phyloP scores from a whole-genome alignment of 371 early-diverging fungal species.

The Nematocida ausubeli region DNA sequence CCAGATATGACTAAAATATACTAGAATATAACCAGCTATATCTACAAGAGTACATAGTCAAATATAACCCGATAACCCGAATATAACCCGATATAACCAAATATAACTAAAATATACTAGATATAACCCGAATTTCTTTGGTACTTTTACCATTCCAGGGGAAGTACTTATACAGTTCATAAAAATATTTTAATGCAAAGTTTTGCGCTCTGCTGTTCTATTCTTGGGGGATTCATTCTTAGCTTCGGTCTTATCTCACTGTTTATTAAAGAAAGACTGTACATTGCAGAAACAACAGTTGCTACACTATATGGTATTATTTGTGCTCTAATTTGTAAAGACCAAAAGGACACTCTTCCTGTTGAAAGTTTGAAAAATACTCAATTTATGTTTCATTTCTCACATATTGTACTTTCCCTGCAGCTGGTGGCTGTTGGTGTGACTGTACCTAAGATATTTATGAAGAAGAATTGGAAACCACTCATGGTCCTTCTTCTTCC shows the following conservation, averaged over 20 bases:
- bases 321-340: not conserved
- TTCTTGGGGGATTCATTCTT: constrained; percentile 71
- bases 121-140: too few species aligned
- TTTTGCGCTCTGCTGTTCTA: constrained; percentile 39
- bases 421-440: constrained; percentile 68
- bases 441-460: constrained; percentile 61
- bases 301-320: constrained; percentile 79
- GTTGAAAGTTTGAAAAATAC: constrained; percentile 43
- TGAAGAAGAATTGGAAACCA: constrained; percentile 68
- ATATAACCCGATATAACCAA: too few species aligned
- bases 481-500: constrained; percentile 76
- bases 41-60: too few species aligned
- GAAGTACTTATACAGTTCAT: constrained; percentile 13
- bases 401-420: constrained; percentile 64
- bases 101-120: too few species aligned
- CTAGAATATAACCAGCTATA: too few species aligned
- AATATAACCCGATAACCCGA: too few species aligned
- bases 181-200: constrained; percentile 44
- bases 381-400: constrained; percentile 61
- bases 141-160: too few species aligned
- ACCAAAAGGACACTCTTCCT: constrained; percentile 71
- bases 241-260: constrained; percentile 80
- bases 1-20: too few species aligned
- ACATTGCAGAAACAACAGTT: constrained; percentile 81
- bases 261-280: constrained; percentile 79